phyloP scores from a whole-genome alignment of 108 stramenopile genomes.

The Aurantiochytrium sp. region DNA sequence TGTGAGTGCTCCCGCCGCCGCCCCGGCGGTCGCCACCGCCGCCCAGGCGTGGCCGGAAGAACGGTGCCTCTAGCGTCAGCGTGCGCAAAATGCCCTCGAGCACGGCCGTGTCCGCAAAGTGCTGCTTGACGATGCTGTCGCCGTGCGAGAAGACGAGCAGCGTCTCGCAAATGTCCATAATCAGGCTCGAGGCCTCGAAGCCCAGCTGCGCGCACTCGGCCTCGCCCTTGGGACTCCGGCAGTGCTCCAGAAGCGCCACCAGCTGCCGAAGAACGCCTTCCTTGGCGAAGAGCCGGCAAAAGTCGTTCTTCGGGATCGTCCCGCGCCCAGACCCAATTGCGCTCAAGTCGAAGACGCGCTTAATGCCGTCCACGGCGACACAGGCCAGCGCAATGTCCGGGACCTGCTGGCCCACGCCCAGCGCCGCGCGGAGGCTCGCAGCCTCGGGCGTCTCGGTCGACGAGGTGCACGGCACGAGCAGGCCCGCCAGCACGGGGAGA shows the following conservation, averaged over 20 bases:
- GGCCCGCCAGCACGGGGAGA: neutral
- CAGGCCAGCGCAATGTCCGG: neutral
- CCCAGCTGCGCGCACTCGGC: conserved; percentile 17
- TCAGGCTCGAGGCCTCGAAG: neutral
- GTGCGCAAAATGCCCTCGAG: conserved; percentile 16
- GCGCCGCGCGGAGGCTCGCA: neutral
- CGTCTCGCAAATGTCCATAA: neutral
- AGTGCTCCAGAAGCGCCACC: conserved; percentile 15
- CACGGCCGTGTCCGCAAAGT: conserved; percentile 3
- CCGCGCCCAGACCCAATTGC: neutral
- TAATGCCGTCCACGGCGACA: conserved; percentile 22
- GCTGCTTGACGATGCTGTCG: conserved; percentile 22
- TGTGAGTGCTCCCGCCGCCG: neutral
- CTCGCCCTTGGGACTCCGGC: conserved; percentile 20
- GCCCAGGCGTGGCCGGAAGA: neutral
- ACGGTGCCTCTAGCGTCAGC: conserved; percentile 1
- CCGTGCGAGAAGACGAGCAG: neutral
- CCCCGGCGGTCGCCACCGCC: neutral
- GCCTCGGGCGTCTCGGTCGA: neutral
- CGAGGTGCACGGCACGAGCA: neutral
- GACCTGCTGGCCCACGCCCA: neutral
- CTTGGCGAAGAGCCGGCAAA: conserved; percentile 13
- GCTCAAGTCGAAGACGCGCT: conserved; percentile 6
- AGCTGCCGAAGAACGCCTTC: conserved; percentile 27
- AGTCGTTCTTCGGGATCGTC: conserved; percentile 17